Evolutionary conservation across 495 filamentous ascomycete species (phyloP).

Genomic region (Penicillium canariense): DNA sequence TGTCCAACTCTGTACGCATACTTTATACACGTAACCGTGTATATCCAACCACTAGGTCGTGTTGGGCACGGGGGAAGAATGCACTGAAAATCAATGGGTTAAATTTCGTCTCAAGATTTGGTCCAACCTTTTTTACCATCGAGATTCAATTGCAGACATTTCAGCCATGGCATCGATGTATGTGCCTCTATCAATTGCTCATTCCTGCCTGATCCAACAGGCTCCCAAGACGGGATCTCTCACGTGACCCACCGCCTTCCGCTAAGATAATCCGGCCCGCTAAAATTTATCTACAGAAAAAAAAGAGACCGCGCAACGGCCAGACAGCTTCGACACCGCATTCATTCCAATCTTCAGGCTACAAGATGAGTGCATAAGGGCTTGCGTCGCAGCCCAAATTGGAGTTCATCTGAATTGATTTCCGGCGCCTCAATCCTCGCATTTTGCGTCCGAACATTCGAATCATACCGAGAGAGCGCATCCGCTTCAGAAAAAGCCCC

Average conservation of each 20-base stretch:
- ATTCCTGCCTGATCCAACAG: not conserved
- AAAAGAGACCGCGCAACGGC: constrained; percentile 27
- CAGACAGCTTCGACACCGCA: constrained; percentile 22
- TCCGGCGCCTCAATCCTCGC: constrained; percentile 9
- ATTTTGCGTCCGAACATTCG: constrained; percentile 8
- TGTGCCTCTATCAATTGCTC: no score
- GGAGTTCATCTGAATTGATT: constrained; percentile 24
- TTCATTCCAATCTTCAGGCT: constrained; percentile 7
- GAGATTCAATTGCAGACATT: not conserved
- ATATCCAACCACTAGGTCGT: no score
- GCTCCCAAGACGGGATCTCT: not conserved
- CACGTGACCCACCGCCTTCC: constrained; percentile 23
- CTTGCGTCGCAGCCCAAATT: constrained; percentile 26
- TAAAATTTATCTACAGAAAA: constrained; percentile 38
- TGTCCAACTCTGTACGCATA: not conserved
- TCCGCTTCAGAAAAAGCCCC: constrained; percentile 18
- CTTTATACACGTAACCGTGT: not conserved
- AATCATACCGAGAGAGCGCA: constrained; percentile 13
- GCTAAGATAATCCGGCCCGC: constrained; percentile 31
- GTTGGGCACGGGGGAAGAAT: no score
- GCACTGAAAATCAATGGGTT: no score
- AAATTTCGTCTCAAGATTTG: not conserved
- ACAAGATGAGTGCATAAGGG: constrained; percentile 40
- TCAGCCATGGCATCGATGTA: no score
- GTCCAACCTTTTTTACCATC: not conserved